Evolutionary conservation across 495 filamentous ascomycete species (phyloP), one percentile per base, ranked within the genome.

Genomic region (Aspergillus mulundensis): DNA sequence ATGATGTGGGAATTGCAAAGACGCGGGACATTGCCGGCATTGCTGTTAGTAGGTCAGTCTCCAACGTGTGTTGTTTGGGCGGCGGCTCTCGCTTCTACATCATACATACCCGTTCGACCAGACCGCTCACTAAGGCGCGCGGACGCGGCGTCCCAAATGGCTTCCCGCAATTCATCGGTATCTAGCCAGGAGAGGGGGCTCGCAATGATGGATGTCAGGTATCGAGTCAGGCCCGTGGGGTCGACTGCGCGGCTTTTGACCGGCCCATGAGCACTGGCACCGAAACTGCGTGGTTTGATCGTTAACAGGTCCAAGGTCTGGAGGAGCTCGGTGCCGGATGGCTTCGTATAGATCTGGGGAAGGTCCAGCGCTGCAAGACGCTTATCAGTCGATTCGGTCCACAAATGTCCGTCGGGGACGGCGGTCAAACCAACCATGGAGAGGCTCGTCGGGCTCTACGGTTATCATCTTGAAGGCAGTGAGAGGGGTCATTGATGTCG

Each of bases 51-150:
- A 52, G 30, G 47, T 61, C 12, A 61, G 59, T 56, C 62, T 59
- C 18, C 58, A 50, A 55, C 41, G 34, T 2, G 24, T 34, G 5
- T 23, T 23, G n/a, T 50, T 11, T 25, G 18, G 23, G 2, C 18
- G 39, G 48, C 38, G 54, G 44, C 49, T 20, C 19, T 25, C 20
- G 41, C 18, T 30, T n/a, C 51, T 5, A 15, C 20, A 47, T 14
- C 15, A n/a, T 30, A 30, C 65, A 39, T 68, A 82, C 81, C 81
- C 14, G 80, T 69, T 47, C 94, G 79, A 2, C 94, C 94, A 58
- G 90, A 94, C 11, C 93, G 80, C 66, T 96, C 92, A 21, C 86
- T 82, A 32, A 97, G 74, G 32, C 94, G 78, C 51, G 79, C 80
- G 57, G 87, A 87, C 5, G 93, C 90, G 42, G 84, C 71, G 57